Conservation (phyloP, 805 yeast species). For the Nakazawaea molendinolei region DNA sequence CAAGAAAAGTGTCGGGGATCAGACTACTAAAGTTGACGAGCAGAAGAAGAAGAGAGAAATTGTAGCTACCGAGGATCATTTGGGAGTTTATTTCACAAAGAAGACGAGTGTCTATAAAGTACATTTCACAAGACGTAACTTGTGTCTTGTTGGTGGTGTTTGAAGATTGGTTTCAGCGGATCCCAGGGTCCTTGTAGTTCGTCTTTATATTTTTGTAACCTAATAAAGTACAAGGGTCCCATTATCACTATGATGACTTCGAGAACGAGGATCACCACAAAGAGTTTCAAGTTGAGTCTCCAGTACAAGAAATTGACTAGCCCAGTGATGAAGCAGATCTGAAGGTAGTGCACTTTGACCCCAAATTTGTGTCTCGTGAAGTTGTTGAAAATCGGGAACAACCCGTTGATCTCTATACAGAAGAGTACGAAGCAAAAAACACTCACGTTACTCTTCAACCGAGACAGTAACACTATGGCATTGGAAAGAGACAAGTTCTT, state of each 20-base stretch:
- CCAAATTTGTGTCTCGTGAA: conserved; percentile 41
- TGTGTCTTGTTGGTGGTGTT: conserved; percentile 92
- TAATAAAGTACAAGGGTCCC: conserved; percentile 66
- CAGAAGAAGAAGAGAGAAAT: conserved; percentile 56
- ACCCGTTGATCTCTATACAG: conserved; percentile 62
- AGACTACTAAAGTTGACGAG: conserved; percentile 28
- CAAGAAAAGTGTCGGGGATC: conserved; percentile 15
- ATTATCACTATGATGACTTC: conserved; percentile 44
- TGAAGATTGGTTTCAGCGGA: conserved; percentile 69
- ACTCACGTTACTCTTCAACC: conserved; percentile 62
- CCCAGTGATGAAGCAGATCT: conserved; percentile 21
- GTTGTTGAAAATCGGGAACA: conserved; percentile 64
- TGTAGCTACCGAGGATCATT: conserved; percentile 80
- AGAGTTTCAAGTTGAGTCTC: conserved; percentile 30
- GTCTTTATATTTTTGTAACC: conserved; percentile 71
- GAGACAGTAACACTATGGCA: conserved; percentile 86
- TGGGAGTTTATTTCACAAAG: conserved; percentile 91
- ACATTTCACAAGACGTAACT: conserved; percentile 82
- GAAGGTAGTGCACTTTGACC: conserved; percentile 26
- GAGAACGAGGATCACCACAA: conserved; percentile 43
- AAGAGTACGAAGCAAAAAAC: conserved; percentile 82
- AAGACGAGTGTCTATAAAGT: conserved; percentile 91
- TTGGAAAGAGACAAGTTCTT: conserved; percentile 81
- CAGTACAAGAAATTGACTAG: conserved; percentile 26
- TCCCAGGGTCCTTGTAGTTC: conserved; percentile 95